Base-by-base conservation (phyloP, 2,329 filamentous ascomycete genomes). In the Saccharata proteae region DNA sequence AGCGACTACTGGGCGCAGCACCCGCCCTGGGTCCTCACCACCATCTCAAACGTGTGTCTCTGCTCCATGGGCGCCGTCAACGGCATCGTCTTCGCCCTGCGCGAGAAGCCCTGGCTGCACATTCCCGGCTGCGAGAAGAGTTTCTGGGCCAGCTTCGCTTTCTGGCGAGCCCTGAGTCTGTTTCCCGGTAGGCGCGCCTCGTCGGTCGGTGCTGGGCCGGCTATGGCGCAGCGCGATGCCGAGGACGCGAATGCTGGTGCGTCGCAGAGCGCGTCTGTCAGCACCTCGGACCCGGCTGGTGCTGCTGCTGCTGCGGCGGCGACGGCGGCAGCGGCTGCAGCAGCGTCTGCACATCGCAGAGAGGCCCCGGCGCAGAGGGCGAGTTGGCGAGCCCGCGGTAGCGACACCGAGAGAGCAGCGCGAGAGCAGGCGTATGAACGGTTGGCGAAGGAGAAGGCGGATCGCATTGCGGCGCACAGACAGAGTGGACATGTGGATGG, bases 91-190 rank as follows among this genome's bases (percentile, higher is more conserved):
- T 86, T 86, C 52, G 69, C 66, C 17, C 58, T 69, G 17, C 67
- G 78, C 26, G 81, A 88, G 51, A 73, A 72, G 47, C 80, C 80
- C 0, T 86, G 80, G 80, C 58, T 59, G 26, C 63, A 74, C 35
- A 65, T 72, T 5, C 53, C 56, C 0, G 57, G 55, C 12, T 53
- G 48, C 11, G 51, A 63, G 21, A 59, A 60, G 6, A 57, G 54
- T 2, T 56, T 64, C 30, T 42, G 47, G 26, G 58, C 59, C 16
- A 51, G 47, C 36, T 58, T 58, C 40, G 40, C 30, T 24, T 52
- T 43, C 34, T 56, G 55, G 52, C 13, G 32, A 13, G 14, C n/a
- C 7, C 13, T 16, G 3, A 7, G 11, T 16, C 11, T 12, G 17
- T 18, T 10, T 19, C 12, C 8, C 25, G 30, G 25, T 19, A 13